A percentile compares a stretch with the other conserved stretches of the same genome.
Conservation (phyloP, 1,284 basidiomycete species). For the Anthracocystis panici-leucophaei region DNA sequence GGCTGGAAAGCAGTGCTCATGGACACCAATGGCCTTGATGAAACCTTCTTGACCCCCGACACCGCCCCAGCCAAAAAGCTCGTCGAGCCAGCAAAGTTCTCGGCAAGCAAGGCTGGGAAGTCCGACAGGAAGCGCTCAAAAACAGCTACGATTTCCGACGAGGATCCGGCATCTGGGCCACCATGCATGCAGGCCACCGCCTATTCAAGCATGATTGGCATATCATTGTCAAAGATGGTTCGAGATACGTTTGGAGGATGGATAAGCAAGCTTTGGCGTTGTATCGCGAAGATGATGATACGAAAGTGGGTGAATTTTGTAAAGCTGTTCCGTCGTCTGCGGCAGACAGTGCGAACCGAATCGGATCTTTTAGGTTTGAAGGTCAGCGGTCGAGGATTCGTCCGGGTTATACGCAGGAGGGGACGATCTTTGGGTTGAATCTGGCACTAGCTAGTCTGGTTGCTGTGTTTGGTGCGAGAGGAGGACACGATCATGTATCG, state of each 20-base stretch:
- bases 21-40: conserved; percentile 10
- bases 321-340: conserved; percentile 17
- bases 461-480: conserved; percentile 34
- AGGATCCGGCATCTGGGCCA: conserved; percentile 39
- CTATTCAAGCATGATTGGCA: conserved; percentile 50
- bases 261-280: conserved; percentile 37
- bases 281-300: conserved; percentile 22
- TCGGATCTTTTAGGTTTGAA: conserved; percentile 29
- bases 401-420: neutral
- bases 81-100: conserved; percentile 29
- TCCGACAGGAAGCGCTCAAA: conserved; percentile 42
- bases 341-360: conserved; percentile 5
- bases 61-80: conserved; percentile 9
- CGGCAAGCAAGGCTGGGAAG: conserved; percentile 41
- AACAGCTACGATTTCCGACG: conserved; percentile 46
- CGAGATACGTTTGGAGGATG: conserved; percentile 39
- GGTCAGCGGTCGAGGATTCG: neutral
- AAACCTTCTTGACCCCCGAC: neutral
- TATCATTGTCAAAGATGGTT: conserved; percentile 39
- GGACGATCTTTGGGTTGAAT: conserved; percentile 21
- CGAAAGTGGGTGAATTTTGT: conserved; percentile 36
- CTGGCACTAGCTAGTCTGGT: conserved; percentile 34
- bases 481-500: conserved; percentile 24
- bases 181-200: conserved; percentile 40
- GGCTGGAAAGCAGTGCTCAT: conserved; percentile 52